Conservation (phyloP, 1,284 basidiomycete genomes). For the Cutaneotrichosporon arboriforme region DNA sequence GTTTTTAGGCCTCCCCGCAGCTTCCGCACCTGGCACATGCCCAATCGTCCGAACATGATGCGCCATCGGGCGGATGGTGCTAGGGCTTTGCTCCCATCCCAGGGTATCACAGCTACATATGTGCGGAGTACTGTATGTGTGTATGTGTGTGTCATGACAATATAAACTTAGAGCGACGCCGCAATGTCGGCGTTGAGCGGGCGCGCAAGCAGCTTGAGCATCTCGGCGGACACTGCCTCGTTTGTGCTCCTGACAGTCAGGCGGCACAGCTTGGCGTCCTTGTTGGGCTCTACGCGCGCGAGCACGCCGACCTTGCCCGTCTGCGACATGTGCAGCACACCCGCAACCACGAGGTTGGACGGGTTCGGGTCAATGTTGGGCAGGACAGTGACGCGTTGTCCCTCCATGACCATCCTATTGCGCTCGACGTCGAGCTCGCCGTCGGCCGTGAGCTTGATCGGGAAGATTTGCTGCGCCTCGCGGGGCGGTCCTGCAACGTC, state of each 20-base stretch:
- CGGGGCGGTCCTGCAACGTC: slow-evolving; percentile 59
- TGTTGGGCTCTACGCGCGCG: slow-evolving; percentile 87
- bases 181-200: slow-evolving; percentile 43
- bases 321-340: slow-evolving; percentile 78
- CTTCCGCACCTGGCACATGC: too few relatives aligned
- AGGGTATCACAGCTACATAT: too few relatives aligned
- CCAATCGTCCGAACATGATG: too few relatives aligned
- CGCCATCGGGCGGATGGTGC: too few relatives aligned
- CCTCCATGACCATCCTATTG: slow-evolving; percentile 69
- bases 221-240: slow-evolving; percentile 77
- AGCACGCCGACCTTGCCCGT: slow-evolving; percentile 94
- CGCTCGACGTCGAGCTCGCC: slow-evolving; percentile 69
- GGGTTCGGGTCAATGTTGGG: slow-evolving; percentile 80
- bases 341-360: slow-evolving; percentile 72
- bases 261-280: slow-evolving; percentile 88
- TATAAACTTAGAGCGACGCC: slow-evolving; percentile 2
- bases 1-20: too few relatives aligned
- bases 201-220: slow-evolving; percentile 54
- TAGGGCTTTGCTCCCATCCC: too few relatives aligned
- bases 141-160: too few relatives aligned
- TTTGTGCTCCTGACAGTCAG: slow-evolving; percentile 93
- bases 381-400: slow-evolving; percentile 69
- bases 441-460: slow-evolving; percentile 61
- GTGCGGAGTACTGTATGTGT: not conserved
- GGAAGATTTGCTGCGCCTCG: slow-evolving; percentile 84